These are phyloP conservation scores for Geranomyces variabilis DNA, from an alignment of 192 early-diverging fungal genomes.

Conservation along the genomic window DNA sequence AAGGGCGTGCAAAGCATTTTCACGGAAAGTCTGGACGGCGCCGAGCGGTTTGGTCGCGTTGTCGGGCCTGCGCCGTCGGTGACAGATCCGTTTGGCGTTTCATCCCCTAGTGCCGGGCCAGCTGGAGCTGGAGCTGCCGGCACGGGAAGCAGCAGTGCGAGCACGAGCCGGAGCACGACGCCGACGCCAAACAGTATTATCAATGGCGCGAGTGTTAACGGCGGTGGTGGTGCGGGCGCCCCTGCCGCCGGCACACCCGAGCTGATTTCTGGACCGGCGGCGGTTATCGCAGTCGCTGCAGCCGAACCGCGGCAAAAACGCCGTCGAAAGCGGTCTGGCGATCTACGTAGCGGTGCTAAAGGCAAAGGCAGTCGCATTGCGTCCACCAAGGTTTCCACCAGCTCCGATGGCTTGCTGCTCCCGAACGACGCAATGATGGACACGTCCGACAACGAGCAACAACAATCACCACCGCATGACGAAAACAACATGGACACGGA, in stretches of 20 bases:
- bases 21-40: conserved; percentile 66
- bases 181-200: not conserved
- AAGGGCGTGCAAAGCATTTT: conserved; percentile 67
- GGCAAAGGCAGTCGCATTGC: not conserved
- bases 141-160: not conserved
- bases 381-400: not conserved
- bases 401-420: no score
- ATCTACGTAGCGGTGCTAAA: not conserved
- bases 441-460: conserved; percentile 1
- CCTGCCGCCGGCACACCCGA: not conserved
- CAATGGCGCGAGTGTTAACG: not conserved
- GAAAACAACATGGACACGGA: no score
- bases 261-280: no score
- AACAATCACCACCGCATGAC: no score
- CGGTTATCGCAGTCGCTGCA: not conserved
- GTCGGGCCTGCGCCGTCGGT: conserved; percentile 6
- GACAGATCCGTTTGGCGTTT: conserved; percentile 3
- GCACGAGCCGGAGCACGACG: conserved; percentile 1
- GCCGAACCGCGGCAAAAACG: not conserved
- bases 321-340: not conserved
- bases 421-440: not conserved
- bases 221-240: not conserved
- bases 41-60: conserved; percentile 46
- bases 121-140: not conserved
- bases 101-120: no score